A percentile compares a stretch with the other conserved stretches of the same genome.
Conservation (phyloP, 495 filamentous ascomycete species). For the Neurospora discreta region DNA sequence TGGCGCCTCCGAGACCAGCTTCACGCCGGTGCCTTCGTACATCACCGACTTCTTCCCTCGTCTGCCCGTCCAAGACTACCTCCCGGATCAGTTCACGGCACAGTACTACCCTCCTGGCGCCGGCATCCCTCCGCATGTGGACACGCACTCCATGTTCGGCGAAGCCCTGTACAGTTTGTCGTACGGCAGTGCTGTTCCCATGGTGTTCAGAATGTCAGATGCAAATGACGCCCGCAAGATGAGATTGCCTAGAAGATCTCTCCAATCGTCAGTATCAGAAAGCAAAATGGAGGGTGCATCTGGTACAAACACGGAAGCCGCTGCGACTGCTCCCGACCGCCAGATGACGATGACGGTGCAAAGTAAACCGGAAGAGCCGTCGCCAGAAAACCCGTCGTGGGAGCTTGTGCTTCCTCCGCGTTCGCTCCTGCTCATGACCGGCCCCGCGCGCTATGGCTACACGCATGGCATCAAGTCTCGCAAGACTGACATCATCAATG, state of each 20-base stretch:
- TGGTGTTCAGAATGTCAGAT: slow-evolving; percentile 18
- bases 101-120: slow-evolving; percentile 25
- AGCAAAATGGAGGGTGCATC: not conserved
- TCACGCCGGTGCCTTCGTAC: slow-evolving; percentile 17
- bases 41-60: slow-evolving; percentile 14
- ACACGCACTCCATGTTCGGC: slow-evolving; percentile 24
- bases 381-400: slow-evolving; percentile 6
- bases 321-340: not conserved
- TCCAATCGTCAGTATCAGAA: not conserved
- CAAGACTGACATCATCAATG: slow-evolving; percentile 20
- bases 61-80: slow-evolving; percentile 12
- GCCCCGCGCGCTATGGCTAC: slow-evolving; percentile 20
- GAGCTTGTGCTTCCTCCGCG: slow-evolving; percentile 17
- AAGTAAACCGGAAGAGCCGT: not conserved
- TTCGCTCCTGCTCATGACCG: slow-evolving; percentile 21
- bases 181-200: slow-evolving; percentile 18
- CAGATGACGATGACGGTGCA: not conserved
- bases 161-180: slow-evolving; percentile 22
- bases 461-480: slow-evolving; percentile 19
- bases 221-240: slow-evolving; percentile 22
- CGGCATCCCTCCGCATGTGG: slow-evolving; percentile 25
- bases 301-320: not conserved
- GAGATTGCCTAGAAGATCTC: slow-evolving; percentile 19
- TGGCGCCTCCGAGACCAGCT: slow-evolving; percentile 12
- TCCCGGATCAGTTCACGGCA: slow-evolving; percentile 24